Evolutionary conservation across 495 filamentous ascomycete species (phyloP).

Genomic region (Daldinia decipiens): DNA sequence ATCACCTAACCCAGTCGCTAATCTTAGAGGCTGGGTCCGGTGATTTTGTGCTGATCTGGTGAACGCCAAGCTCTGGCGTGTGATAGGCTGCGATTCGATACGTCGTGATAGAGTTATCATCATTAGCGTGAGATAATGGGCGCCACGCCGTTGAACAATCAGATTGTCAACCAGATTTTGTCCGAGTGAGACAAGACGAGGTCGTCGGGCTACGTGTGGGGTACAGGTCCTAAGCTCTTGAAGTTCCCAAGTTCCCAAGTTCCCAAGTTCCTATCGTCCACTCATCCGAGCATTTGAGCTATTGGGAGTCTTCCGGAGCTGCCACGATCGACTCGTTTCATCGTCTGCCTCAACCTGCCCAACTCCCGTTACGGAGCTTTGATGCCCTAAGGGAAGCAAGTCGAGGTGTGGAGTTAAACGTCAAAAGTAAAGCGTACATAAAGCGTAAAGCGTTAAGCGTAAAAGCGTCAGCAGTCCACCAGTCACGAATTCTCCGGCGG

Average conservation of each 20-base stretch:
- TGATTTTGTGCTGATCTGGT: slow-evolving; percentile 30
- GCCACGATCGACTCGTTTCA: slow-evolving; percentile 29
- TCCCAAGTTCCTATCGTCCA: not conserved
- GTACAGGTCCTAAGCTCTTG: slow-evolving; percentile 17
- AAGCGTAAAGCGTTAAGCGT: not conserved
- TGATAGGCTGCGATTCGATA: slow-evolving; percentile 27
- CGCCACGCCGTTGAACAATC: slow-evolving; percentile 36
- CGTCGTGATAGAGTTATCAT: slow-evolving; percentile 26
- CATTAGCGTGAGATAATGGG: slow-evolving; percentile 37
- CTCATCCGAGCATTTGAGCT: not conserved
- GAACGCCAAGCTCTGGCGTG: slow-evolving; percentile 26
- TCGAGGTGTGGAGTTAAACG: slow-evolving; percentile 22
- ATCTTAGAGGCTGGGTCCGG: slow-evolving; percentile 24
- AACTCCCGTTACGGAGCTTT: slow-evolving; percentile 22
- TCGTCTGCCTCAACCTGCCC: slow-evolving; percentile 13
- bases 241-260: not conserved
- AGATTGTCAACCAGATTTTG: not conserved
- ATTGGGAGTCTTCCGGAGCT: slow-evolving; percentile 23
- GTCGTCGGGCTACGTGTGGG: slow-evolving; percentile 29
- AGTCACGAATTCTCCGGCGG: slow-evolving; percentile 27
- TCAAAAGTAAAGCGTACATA: not conserved
- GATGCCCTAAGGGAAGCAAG: slow-evolving; percentile 5
- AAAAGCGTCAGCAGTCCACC: slow-evolving; percentile 11
- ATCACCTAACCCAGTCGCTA: slow-evolving; percentile 4
- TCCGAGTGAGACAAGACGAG: slow-evolving; percentile 11